Conservation (phyloP, 2,329 filamentous ascomycete species). For the Ophiostoma populinum region DNA sequence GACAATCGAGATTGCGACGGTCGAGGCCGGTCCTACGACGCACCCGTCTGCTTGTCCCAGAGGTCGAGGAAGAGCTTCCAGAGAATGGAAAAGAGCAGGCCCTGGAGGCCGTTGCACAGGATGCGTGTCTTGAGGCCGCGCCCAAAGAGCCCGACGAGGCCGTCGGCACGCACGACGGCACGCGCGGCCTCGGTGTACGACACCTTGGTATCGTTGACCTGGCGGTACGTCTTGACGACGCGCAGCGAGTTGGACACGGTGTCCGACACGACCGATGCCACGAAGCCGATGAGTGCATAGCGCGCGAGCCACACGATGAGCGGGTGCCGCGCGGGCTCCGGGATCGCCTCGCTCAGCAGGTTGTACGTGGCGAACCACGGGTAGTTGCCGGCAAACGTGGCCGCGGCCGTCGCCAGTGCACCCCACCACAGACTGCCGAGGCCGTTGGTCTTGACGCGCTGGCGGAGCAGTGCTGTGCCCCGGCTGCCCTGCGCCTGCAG, state of each 20-base stretch:
- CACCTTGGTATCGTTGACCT: constrained; percentile 29
- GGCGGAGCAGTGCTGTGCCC: constrained; percentile 24
- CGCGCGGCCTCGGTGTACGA: constrained; percentile 28
- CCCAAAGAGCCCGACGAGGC: constrained; percentile 24
- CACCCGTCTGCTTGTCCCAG: constrained; percentile 17
- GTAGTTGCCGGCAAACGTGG: constrained; percentile 31
- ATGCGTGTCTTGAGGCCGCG: constrained; percentile 30
- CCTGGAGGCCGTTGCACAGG: constrained; percentile 29
- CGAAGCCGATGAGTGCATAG: constrained; percentile 25
- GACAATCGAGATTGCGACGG: too few relatives aligned
- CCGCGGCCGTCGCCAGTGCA: constrained; percentile 28
- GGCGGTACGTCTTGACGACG: constrained; percentile 31
- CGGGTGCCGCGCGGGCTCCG: constrained; percentile 23
- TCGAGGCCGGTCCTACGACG: background rate
- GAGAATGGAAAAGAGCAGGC: constrained; percentile 28
- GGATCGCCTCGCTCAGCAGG: constrained; percentile 21
- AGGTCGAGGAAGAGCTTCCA: constrained; percentile 31
- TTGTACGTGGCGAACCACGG: constrained; percentile 36
- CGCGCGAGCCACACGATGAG: constrained; percentile 25
- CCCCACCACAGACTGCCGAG: constrained; percentile 32
- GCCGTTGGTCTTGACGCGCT: constrained; percentile 26
- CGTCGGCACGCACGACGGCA: constrained; percentile 23
- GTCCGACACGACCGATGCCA: constrained; percentile 27
- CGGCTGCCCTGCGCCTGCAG: constrained; percentile 28
- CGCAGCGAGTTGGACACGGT: constrained; percentile 28